phyloP scores from a whole-genome alignment of 192 early-diverging fungal genomes.

The Backusella luteola region DNA sequence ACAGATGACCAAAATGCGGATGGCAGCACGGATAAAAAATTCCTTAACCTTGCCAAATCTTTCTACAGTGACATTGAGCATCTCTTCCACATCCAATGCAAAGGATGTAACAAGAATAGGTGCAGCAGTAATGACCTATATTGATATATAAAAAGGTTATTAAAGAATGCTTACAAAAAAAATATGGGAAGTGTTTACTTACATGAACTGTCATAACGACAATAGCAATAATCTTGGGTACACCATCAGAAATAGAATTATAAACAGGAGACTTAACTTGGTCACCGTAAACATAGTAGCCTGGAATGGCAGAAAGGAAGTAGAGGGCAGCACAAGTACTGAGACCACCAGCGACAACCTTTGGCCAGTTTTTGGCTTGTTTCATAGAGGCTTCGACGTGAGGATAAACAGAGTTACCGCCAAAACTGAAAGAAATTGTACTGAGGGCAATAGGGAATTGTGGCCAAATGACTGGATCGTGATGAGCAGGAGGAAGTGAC shows the following conservation, averaged over 20 bases:
- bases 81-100: conserved; percentile 72
- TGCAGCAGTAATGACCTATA: conserved; percentile 58
- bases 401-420: conserved; percentile 79
- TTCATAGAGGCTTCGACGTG: conserved; percentile 82
- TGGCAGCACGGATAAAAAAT: conserved; percentile 50
- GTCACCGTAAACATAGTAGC: conserved; percentile 74
- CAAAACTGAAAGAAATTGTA: conserved; percentile 76
- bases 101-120: conserved; percentile 78
- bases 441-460: conserved; percentile 76
- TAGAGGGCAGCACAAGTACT: conserved; percentile 69
- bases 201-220: conserved; percentile 81
- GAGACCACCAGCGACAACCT: conserved; percentile 64
- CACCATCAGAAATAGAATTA: conserved; percentile 63
- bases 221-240: conserved; percentile 61
- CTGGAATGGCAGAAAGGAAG: conserved; percentile 63
- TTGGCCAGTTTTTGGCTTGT: conserved; percentile 64
- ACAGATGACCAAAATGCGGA: conserved; percentile 58
- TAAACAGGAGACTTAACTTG: conserved; percentile 69
- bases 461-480: conserved; percentile 58
- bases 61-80: conserved; percentile 58
- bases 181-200: not conserved
- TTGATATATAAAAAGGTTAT: too few relatives aligned
- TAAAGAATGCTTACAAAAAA: too few relatives aligned
- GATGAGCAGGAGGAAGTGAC: conserved; percentile 30
- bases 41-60: conserved; percentile 50